Base-by-base conservation (phyloP, 805 yeast genomes). In the Starmerella etchellsii region DNA sequence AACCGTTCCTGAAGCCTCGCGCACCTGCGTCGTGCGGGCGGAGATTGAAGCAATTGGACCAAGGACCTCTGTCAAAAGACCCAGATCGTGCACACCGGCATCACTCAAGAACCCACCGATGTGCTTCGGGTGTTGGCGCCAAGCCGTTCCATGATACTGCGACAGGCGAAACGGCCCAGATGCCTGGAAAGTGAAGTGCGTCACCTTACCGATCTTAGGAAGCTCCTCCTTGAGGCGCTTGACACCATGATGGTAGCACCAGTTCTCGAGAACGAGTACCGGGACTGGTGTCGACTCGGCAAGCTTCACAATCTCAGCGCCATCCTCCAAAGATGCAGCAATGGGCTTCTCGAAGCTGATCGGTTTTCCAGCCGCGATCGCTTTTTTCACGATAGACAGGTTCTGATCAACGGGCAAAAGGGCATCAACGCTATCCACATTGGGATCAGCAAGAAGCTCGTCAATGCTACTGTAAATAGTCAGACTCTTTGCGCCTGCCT, bases 11-110 rank as follows among this genome's bases (percentile, higher is more conserved):
- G 88, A 76, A 52, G 70, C 72, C 54, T 76, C 66, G 56, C 85
- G 73, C 36, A 82, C 69, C 63, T 85, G 95, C 46, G 67, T 74
- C 13, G 95, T 78, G 50, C 71, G 70, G 9, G 85, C 95, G 40
- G 82, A 71, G 29, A 87, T 74, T 6, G 76, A 60, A 36, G 70
- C 74, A 14, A 84, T 78, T 20, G 68, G 66, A 39, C 97, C 96
- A 40, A 88, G 66, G 16, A 84, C 75, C 44, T 75, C 83, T 8
- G 94, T 84, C 49, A 87, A 69, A 29, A 84, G 64, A 2, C 95
- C 95, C 59, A 87, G 65, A 61, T 87, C 96, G 62, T 88, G 97
- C 20, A 88, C 97, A 58, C 96, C 97, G 55, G 95, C 96, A 55
- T 88, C 97, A 43, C 88, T 78, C 53, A 88, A 66, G 62, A 68